Percentiles rank a stretch among this genome's conserved stretches.
phyloP scores from a whole-genome alignment of 441 rosid species.

The Euphorbia corollata region DNA sequence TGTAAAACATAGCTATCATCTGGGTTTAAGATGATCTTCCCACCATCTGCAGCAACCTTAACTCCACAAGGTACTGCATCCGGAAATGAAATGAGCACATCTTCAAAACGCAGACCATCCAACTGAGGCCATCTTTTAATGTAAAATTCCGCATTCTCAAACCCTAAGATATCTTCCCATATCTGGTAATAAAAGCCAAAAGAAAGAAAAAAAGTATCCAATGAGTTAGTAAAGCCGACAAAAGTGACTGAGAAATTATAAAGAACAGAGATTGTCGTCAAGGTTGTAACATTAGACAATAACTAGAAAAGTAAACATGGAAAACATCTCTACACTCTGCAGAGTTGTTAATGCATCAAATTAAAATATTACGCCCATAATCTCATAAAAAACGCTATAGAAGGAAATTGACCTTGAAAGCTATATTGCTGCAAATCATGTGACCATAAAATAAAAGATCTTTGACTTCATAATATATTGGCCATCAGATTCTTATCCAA shows the following conservation, averaged over 20 bases:
- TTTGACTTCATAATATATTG: not conserved
- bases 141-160: conserved; percentile 82
- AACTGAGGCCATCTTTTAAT: conserved; percentile 82
- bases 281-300: not conserved
- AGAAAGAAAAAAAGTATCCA: conserved; percentile 18
- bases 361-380: not conserved
- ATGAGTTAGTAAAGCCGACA: too few species aligned
- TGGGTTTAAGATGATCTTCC: conserved; percentile 69
- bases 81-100: conserved; percentile 71
- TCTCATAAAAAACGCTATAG: not conserved
- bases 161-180: conserved; percentile 92
- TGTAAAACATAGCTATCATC: conserved; percentile 52
- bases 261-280: conserved; percentile 2
- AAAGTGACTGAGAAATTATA: not conserved
- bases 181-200: conserved; percentile 40
- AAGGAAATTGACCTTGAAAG: not conserved
- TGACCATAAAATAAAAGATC: not conserved
- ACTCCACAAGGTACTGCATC: conserved; percentile 86
- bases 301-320: not conserved
- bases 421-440: not conserved
- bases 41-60: conserved; percentile 70
- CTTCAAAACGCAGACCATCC: conserved; percentile 61
- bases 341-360: not conserved
- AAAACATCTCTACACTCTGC: not conserved
- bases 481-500: not conserved